Base-by-base conservation (phyloP, 108 stramenopile species). In the Pseudonitzschia delicatissima region DNA sequence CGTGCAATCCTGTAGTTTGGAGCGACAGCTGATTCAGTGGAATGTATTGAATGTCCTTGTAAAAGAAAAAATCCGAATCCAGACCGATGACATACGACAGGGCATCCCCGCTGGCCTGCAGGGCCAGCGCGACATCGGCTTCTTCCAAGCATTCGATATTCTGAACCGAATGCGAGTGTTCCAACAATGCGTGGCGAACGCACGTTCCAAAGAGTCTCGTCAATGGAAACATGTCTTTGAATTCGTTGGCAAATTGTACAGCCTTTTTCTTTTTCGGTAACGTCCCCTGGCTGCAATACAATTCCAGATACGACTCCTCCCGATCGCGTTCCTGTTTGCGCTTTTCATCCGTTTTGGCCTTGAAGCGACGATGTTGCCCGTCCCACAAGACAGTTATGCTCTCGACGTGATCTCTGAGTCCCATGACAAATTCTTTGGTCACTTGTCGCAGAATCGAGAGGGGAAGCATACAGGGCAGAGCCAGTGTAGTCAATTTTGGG, bases 31-130 rank as follows among this genome's bases (percentile, higher is more conserved):
- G 45, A 32, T 59, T n/a, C 40, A 87, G 76, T 12, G 69, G 72
- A 53, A 85, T 52, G 40, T 87, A 87, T 32, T 84, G 72, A n/a
- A 74, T 67, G 12, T 64, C 78, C 17, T 82, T 81, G 68, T 63
- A 89, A 23, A 89, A 72, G 35, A 73, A 67, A 70, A 78, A 89
- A 72, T 89, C 88, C 3, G 82, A 74, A 79, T 89, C 88, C 23
- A 69, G 50, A 17, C 73, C 88, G 29, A 86, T 33, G 1, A 80
- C 70, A 49, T 69, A 89, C 7, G 79, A 71, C 11, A 37, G 42
- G 4, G 33, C 34, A 49, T 84, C 74, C 12, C 64, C 60, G 9
- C 68, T 57, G 23, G 78, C 77, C 2, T 64, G 60, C n/a, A 47
- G 25, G n/a, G 88, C 88, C 65, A 89, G 58, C n/a, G 67, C 71